Evolutionary conservation across 495 filamentous ascomycete genomes (phyloP).

Genomic region (Aspergillus kassunensis): DNA sequence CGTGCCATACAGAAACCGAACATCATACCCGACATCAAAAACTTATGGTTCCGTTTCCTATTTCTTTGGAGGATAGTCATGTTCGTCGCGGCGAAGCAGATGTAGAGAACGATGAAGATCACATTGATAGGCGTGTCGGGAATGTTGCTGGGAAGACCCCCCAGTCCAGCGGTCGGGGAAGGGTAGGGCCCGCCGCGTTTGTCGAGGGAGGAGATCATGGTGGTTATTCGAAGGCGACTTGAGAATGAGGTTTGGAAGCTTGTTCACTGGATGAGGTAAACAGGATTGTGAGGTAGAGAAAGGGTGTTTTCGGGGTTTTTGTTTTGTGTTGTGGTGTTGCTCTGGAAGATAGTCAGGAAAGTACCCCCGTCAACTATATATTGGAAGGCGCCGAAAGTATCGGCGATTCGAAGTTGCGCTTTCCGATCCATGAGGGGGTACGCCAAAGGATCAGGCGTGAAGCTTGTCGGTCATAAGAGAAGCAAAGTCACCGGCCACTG

Average conservation of each 20-base stretch:
- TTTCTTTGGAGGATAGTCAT: conserved; percentile 65
- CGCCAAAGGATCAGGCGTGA: too few relatives aligned
- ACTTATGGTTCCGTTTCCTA: conserved; percentile 55
- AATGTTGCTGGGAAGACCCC: conserved; percentile 50
- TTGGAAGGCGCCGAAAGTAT: background rate
- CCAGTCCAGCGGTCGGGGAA: conserved; percentile 48
- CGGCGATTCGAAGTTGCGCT: background rate
- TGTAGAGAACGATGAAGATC: conserved; percentile 64
- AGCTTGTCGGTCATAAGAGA: background rate
- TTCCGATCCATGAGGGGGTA: background rate
- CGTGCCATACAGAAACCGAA: conserved; percentile 80
- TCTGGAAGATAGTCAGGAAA: too few relatives aligned
- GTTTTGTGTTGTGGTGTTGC: too few relatives aligned
- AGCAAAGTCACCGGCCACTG: background rate
- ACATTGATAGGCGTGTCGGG: conserved; percentile 63
- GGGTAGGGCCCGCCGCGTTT: conserved; percentile 36
- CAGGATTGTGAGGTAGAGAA: background rate
- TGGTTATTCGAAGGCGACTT: background rate
- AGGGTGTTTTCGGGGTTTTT: too few relatives aligned
- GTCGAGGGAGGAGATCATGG: conserved; percentile 9
- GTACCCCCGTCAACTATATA: background rate
- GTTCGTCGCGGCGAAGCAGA: conserved; percentile 53
- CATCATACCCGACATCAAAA: conserved; percentile 62
- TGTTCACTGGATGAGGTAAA: background rate
- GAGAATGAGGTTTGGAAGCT: too few relatives aligned